Conservation (phyloP, 257 asterid genomes). For the Verbascum thapsus region DNA sequence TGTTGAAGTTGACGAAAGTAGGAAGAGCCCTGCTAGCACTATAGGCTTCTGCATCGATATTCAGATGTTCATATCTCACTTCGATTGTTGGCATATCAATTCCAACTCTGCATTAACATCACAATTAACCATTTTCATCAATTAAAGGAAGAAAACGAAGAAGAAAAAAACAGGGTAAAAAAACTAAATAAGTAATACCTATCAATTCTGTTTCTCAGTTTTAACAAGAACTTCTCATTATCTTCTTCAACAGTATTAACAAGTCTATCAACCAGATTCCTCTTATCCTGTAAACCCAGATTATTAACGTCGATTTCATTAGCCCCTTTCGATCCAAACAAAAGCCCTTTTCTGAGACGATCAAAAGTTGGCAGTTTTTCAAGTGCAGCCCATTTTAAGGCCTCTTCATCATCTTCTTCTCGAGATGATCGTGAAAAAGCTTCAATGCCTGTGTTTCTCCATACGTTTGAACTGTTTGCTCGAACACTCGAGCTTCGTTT, state of each 20-base stretch:
- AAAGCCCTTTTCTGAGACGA: slow-evolving; percentile 62
- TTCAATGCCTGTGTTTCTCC: slow-evolving; percentile 57
- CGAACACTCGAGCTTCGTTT: slow-evolving; percentile 42
- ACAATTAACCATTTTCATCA: neutral
- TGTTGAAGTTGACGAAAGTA: slow-evolving; percentile 49
- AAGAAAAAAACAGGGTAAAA: neutral
- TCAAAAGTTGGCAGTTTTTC: slow-evolving; percentile 72
- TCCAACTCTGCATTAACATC: slow-evolving; percentile 52
- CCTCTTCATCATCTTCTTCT: slow-evolving; percentile 76
- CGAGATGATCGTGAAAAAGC: slow-evolving; percentile 52
- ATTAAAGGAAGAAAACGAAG: neutral
- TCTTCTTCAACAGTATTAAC: slow-evolving; percentile 53
- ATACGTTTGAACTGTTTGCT: slow-evolving; percentile 43
- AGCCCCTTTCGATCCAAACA: slow-evolving; percentile 59
- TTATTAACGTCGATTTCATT: slow-evolving; percentile 49
- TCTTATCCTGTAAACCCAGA: slow-evolving; percentile 53
- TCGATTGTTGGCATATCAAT: slow-evolving; percentile 70
- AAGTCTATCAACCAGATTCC: slow-evolving; percentile 50
- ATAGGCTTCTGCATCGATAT: slow-evolving; percentile 57
- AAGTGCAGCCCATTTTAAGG: slow-evolving; percentile 66
- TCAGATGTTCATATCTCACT: slow-evolving; percentile 68
- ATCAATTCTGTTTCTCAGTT: slow-evolving; percentile 61
- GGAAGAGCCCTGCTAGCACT: slow-evolving; percentile 60
- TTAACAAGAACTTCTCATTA: slow-evolving; percentile 63
- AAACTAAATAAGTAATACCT: slow-evolving; percentile 34